Evolutionary conservation across 179 eudicot genomes (phyloP).

Genomic region (Gypsophila paniculata): DNA sequence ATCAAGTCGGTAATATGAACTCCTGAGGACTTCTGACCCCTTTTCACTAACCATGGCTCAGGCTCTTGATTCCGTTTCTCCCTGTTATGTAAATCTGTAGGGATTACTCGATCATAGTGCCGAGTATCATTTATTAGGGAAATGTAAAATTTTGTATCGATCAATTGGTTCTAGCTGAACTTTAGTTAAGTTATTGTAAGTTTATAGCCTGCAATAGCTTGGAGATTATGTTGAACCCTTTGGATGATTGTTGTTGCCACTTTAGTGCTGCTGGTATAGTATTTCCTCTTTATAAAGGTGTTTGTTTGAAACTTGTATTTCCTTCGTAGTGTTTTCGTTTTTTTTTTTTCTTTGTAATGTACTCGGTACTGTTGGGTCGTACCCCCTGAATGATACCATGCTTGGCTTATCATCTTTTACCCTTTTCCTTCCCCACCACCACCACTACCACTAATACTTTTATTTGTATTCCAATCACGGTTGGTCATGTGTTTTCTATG

Average conservation of each 20-base stretch:
- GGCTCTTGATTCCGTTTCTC: neutral
- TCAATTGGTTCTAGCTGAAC: neutral
- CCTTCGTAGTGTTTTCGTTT: too few relatives aligned
- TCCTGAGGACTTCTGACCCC: conserved; percentile 21
- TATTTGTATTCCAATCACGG: too few relatives aligned
- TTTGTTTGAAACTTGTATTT: too few relatives aligned
- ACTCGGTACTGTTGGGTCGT: too few relatives aligned
- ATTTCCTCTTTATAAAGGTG: too few relatives aligned
- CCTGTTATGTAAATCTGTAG: conserved; percentile 22
- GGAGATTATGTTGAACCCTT: neutral
- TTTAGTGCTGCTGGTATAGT: neutral
- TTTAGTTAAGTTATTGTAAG: neutral
- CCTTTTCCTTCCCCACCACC: too few relatives aligned
- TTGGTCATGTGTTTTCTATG: too few relatives aligned
- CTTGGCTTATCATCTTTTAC: too few relatives aligned
- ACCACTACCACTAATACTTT: too few relatives aligned
- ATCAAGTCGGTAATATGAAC: conserved; percentile 31
- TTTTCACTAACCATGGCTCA: conserved; percentile 5
- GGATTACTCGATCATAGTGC: conserved; percentile 21
- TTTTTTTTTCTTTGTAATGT: too few relatives aligned
- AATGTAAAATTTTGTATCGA: conserved; percentile 16
- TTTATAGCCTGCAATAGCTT: neutral
- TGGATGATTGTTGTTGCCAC: neutral
- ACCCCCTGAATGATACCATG: too few relatives aligned
- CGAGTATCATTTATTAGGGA: conserved; percentile 19